Percentiles rank a stretch among this genome's conserved stretches.
phyloP scores from a whole-genome alignment of 495 filamentous ascomycete genomes.

The Trichoderma orchidacearum region DNA sequence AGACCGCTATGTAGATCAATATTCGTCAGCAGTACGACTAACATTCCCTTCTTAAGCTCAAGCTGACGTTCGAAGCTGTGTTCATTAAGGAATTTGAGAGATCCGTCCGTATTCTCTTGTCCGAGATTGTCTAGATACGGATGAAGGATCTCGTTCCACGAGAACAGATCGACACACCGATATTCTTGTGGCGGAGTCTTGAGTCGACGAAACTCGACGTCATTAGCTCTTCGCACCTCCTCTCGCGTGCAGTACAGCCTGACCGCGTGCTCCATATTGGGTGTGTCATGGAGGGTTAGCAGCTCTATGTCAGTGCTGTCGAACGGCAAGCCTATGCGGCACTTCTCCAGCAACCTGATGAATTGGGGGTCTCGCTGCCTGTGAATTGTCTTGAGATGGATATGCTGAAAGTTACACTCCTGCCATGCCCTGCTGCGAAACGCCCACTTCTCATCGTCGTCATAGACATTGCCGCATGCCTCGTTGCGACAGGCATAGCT shows the following conservation, averaged over 20 bases:
- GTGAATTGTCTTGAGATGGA: conserved; percentile 19
- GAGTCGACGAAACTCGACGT: background rate
- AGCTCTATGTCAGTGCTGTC: background rate
- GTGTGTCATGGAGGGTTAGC: background rate
- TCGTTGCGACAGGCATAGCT: conserved; percentile 12
- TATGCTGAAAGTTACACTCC: conserved; percentile 19
- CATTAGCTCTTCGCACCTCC: background rate
- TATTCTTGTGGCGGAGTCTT: background rate
- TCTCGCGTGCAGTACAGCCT: background rate
- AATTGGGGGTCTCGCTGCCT: background rate
- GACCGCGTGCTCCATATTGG: background rate
- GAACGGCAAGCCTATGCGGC: background rate
- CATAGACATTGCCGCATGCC: conserved; percentile 12
- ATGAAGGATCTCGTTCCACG: background rate
- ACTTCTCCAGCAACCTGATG: background rate
- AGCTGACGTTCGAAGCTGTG: conserved; percentile 28
- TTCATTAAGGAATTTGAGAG: conserved; percentile 4
- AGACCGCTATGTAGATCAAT: conserved; percentile 49
- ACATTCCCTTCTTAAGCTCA: conserved; percentile 72
- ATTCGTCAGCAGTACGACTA: conserved; percentile 92
- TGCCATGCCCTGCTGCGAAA: conserved; percentile 24
- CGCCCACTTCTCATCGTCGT: conserved; percentile 23
- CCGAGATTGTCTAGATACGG: background rate
- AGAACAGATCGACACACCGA: background rate
- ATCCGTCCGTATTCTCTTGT: background rate